These are phyloP conservation scores for Ceratobasidium sp. DNA, from an alignment of 1,284 basidiomycete genomes.

Conservation along the genomic window DNA sequence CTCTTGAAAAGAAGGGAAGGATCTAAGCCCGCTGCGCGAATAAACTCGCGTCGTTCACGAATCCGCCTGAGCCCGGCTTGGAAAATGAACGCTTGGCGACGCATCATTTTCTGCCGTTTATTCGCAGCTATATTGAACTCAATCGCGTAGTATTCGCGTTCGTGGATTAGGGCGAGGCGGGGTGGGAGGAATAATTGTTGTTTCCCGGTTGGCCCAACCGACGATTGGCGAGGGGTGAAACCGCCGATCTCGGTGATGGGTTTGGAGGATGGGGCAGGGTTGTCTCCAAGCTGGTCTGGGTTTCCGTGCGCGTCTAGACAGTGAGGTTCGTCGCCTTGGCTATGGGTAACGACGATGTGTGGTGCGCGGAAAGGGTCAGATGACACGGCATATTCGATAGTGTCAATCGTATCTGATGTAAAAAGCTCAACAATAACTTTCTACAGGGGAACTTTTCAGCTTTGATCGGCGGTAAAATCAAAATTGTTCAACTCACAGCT, in stretches of 20 bases:
- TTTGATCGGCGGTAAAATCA: slow-evolving; percentile 5
- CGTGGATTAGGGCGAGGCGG: slow-evolving; percentile 20
- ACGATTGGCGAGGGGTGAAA: slow-evolving; percentile 35
- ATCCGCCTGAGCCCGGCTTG: slow-evolving; percentile 24
- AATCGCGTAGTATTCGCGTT: slow-evolving; percentile 9
- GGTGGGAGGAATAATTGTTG: slow-evolving; percentile 39
- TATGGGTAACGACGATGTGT: slow-evolving; percentile 42
- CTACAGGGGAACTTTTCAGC: slow-evolving; percentile 7
- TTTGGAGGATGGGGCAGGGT: not conserved
- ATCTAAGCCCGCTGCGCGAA: not conserved
- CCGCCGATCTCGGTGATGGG: slow-evolving; percentile 13
- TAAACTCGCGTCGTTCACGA: not conserved
- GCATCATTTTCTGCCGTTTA: slow-evolving; percentile 17
- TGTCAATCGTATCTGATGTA: slow-evolving; percentile 21
- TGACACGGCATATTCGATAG: slow-evolving; percentile 38
- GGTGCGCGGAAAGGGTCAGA: slow-evolving; percentile 31
- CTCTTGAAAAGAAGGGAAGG: too few relatives aligned
- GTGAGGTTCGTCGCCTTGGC: slow-evolving; percentile 34
- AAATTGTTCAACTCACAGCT: slow-evolving; percentile 24
- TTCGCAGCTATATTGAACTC: slow-evolving; percentile 2
- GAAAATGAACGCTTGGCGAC: slow-evolving; percentile 16
- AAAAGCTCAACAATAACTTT: slow-evolving; percentile 18
- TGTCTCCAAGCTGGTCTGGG: slow-evolving; percentile 24
- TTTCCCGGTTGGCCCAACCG: slow-evolving; percentile 23
- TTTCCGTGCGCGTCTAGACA: slow-evolving; percentile 23